phyloP scores from a whole-genome alignment of 2,329 filamentous ascomycete genomes.

The Fusarium sp. region DNA sequence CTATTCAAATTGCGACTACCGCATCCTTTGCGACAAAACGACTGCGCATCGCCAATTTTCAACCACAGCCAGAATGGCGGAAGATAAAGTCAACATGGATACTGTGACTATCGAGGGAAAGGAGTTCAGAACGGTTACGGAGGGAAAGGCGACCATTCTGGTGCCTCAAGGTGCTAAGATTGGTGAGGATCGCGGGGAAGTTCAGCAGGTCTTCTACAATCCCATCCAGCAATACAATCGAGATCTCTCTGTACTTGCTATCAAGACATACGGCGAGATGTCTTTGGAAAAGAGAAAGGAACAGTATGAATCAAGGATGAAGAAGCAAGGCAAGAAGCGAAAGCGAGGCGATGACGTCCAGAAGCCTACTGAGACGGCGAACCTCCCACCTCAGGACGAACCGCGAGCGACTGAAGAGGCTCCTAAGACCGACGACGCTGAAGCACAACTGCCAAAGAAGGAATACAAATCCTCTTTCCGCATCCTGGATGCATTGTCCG shows the following conservation, averaged over 20 bases:
- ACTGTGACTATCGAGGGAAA: slow-evolving; percentile 58
- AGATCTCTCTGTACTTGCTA: slow-evolving; percentile 91
- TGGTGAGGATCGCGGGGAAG: slow-evolving; percentile 67
- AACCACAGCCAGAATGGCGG: slow-evolving; percentile 42
- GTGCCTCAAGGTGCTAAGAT: slow-evolving; percentile 63
- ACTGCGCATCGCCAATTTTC: slow-evolving; percentile 34
- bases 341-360: slow-evolving; percentile 59
- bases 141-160: slow-evolving; percentile 70
- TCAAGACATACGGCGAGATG: slow-evolving; percentile 87
- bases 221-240: slow-evolving; percentile 99
- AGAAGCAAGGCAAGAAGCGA: slow-evolving; percentile 60
- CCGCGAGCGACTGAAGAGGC: slow-evolving; percentile 32
- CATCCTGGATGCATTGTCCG: slow-evolving; percentile 95
- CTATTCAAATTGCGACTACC: slow-evolving; percentile 6
- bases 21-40: slow-evolving; percentile 10
- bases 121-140: slow-evolving; percentile 65
- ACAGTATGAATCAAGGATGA: slow-evolving; percentile 58
- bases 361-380: slow-evolving; percentile 30
- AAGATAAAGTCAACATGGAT: slow-evolving; percentile 35
- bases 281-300: slow-evolving; percentile 61
- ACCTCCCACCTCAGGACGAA: slow-evolving; percentile 25
- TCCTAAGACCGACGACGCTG: slow-evolving; percentile 19
- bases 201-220: slow-evolving; percentile 95
- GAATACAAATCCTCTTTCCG: slow-evolving; percentile 69
- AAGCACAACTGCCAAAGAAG: slow-evolving; percentile 45